Base-by-base conservation (phyloP, 768 basidiomycete species). In the Trametes cingulata region DNA sequence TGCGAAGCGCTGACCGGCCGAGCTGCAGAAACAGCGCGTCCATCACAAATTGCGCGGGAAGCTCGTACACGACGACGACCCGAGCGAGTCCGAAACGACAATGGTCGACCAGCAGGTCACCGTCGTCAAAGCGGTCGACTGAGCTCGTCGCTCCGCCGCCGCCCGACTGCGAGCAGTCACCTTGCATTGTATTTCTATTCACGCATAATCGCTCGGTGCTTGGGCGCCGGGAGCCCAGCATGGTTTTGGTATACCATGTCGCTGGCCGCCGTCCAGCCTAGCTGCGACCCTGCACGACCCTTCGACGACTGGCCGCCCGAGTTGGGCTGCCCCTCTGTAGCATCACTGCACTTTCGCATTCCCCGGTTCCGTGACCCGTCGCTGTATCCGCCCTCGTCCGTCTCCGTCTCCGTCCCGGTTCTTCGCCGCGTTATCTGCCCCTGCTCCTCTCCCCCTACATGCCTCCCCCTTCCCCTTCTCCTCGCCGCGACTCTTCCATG, bases 41-140 rank as follows among this genome's bases (percentile, higher is more conserved):
- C 53, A 61, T 10, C 60, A 47, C 51, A 62, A 57, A 36, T 17
- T 47, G 27, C 61, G 55, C 9, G 55, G 37, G 10, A 57, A 48
- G 46, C 36, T 29, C 27, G 20, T 57, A 8, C 51, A 46, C 2
- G 60, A 56, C 33, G 49, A 40, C 7, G 48, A 45, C 25, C 49
- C 45, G 52, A 59, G 58, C 62, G 62, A 63, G 50, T 59, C 62
- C 20, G 62, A 63, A 22, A 27, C 49, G 22, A 59, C 62, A 13
- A 62, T 62, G 61, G 61, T 62, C 45, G 61, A 62, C 39, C 37
- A 62, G 25, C 45, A 46, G 12, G 7, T 42, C 5, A 20, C 50
- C 20, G 27, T 25, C 37, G 43, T 43, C 24, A 55, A 55, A 19
- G 0, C n/a, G 9, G 47, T 50, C 19, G 12, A 19, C 5, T 55